Conservation (phyloP, 805 yeast species). For the Starmerella gropengiesseri region DNA sequence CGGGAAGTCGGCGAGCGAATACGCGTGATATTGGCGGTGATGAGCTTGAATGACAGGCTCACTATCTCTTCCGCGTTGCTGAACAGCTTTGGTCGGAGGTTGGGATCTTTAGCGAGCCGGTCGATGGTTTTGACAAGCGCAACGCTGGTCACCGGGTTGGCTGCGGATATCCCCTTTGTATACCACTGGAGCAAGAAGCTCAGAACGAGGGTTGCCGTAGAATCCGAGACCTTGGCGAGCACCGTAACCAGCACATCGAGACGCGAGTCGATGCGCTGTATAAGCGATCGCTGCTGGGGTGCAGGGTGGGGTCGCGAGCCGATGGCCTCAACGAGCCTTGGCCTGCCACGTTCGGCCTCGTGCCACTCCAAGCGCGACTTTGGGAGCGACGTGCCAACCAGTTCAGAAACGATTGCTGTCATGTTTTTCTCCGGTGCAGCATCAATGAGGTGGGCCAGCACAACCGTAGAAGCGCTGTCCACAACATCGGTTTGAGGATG, state of each 20-base stretch:
- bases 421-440: no score
- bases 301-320: not conserved
- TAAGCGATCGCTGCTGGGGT: not conserved
- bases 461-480: not conserved
- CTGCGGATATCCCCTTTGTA: conserved; percentile 29
- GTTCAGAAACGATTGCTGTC: no score
- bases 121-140: conserved; percentile 27
- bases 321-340: conserved; percentile 7
- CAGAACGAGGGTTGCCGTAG: conserved; percentile 38
- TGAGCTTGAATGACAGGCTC: conserved; percentile 36
- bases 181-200: conserved; percentile 43
- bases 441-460: conserved; percentile 4
- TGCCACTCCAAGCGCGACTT: no score
- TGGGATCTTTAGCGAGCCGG: conserved; percentile 6
- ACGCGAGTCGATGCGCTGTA: conserved; percentile 34
- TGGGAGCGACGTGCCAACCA: no score
- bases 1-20: no score
- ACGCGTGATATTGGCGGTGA: conserved; percentile 22
- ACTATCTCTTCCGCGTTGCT: conserved; percentile 49
- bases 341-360: no score
- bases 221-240: conserved; percentile 41
- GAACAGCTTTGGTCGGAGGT: conserved; percentile 46
- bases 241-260: conserved; percentile 36
- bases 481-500: no score
- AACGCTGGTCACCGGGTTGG: conserved; percentile 35